Base-by-base conservation (phyloP, 108 stramenopile genomes). In the Cyclotella sp. region DNA sequence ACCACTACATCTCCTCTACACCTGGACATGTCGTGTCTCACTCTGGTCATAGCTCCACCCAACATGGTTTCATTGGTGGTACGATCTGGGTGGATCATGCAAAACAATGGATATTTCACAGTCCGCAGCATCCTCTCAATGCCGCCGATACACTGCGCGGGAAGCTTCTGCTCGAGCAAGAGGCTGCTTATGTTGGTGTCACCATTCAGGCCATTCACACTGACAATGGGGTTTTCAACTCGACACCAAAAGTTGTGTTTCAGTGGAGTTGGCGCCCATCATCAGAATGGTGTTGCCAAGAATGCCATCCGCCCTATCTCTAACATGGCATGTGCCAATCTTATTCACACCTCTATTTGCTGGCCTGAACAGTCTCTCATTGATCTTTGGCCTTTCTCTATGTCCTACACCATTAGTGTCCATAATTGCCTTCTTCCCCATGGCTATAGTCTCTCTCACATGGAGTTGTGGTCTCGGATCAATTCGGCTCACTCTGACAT, bases 241-340 rank as follows among this genome's bases (percentile, higher is more conserved):
- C 24, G n/a, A 1, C n/a, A 47, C 21, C 72, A 46, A 13, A 73
- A 63, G 42, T 18, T 64, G 22, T 6, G 16, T 9, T 64, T 53
- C 42, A 64, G 72, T 70, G 79, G 79, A 28, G 68, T 76, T 39
- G 84, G 78, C 28, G 75, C 78, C 41, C 78, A 84, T 19, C 75
- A 76, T 73, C 82, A 86, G 59, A 79, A 86, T 79, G 79, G 79
- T 46, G 66, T 78, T 26, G 83, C 83, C 19, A 70, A 87, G 58
- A 30, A 64, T 24, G 66, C 72, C 13, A 78, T 49, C 9, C 22
- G 67, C 28, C 7, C 24, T n/a, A n/a, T n/a, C 16, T 26, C 24
- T 14, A 58, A 58, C 55, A 58, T 58, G 71, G 84, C 86, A n/a
- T 28, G 83, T 41, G 44, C 81, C 18, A 87, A 82, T 72, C 22